Evolutionary conservation across 768 basidiomycete genomes (phyloP), one percentile per base, ranked within the genome.

Genomic region (Agaricus subrufescens): DNA sequence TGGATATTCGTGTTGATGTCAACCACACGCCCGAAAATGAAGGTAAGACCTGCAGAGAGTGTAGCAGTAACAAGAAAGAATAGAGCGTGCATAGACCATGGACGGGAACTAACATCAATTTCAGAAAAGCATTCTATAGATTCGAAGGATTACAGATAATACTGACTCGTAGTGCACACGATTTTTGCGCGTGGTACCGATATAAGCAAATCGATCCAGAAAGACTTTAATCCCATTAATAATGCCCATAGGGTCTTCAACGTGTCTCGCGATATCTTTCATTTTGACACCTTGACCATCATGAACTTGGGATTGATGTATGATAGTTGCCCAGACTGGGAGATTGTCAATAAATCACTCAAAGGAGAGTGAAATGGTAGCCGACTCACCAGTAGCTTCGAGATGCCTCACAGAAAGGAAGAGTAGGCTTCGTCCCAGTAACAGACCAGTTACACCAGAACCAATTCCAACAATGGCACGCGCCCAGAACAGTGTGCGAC

Each of bases 301-400:
- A 29, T 52, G 56, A 50, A 63, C 60, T 19, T 64, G 65, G 25
- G 74, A 75, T 58, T 73, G 73, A 46, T 77, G 74, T 12, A 77
- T 75, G 10, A 77, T 60, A 3, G 75, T 77, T 2, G 75, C 75
- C 75, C 76, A 77, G 2, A 73, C 75, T 77, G 42, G 30, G 45
- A 19, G 52, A 46, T 39, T 50, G 2, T 27, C 37, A 31, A 27
- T 23, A 7, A 26, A n/a, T 23, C 7, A 51, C 26, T 19, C 3
- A 3, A 40, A n/a, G n/a, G n/a, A 4, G 19, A n/a, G n/a, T 14
- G 47, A 12, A 4, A 14, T 43, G 50, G 25, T 25, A 39, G 46
- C 30, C 42, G 45, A 67, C 70, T 27, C 54, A 77, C 75, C 68
- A 23, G 73, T 65, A 53, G 75, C 71, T 58, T 75, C 74, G 48